phyloP scores from a whole-genome alignment of 1,284 basidiomycete species.

The Hemileia vastatrix region DNA sequence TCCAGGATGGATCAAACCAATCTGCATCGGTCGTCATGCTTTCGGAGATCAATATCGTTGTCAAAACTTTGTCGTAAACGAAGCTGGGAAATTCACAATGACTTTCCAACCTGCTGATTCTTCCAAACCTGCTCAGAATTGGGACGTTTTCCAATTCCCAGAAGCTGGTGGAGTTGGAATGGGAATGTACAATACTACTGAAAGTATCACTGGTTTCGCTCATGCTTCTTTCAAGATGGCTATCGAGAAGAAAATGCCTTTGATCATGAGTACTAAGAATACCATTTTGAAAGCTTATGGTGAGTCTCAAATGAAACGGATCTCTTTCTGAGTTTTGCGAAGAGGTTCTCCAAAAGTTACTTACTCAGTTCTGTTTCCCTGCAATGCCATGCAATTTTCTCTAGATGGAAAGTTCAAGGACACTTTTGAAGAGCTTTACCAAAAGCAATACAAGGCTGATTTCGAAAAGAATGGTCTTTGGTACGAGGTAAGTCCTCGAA shows the following conservation, averaged over 20 bases:
- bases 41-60: constrained; percentile 94
- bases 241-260: constrained; percentile 82
- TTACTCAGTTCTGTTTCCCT: no score
- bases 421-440: constrained; percentile 91
- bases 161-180: constrained; percentile 39
- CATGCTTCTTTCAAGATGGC: constrained; percentile 99
- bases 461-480: constrained; percentile 78
- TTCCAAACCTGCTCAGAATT: constrained; percentile 27
- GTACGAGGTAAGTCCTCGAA: constrained; percentile 81
- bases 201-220: constrained; percentile 89
- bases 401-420: constrained; percentile 92
- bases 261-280: constrained; percentile 48
- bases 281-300: constrained; percentile 44
- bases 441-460: constrained; percentile 63
- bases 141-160: constrained; percentile 39
- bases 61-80: constrained; percentile 77
- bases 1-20: constrained; percentile 93
- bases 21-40: constrained; percentile 91
- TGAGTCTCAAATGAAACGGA: not conserved
- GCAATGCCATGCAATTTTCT: constrained; percentile 49
- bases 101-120: constrained; percentile 35
- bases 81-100: constrained; percentile 74
- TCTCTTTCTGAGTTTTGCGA: not conserved
- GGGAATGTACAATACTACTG: constrained; percentile 44
- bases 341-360: not conserved